phyloP scores from a whole-genome alignment of 139 green algal species.

The Closterium sp. region DNA sequence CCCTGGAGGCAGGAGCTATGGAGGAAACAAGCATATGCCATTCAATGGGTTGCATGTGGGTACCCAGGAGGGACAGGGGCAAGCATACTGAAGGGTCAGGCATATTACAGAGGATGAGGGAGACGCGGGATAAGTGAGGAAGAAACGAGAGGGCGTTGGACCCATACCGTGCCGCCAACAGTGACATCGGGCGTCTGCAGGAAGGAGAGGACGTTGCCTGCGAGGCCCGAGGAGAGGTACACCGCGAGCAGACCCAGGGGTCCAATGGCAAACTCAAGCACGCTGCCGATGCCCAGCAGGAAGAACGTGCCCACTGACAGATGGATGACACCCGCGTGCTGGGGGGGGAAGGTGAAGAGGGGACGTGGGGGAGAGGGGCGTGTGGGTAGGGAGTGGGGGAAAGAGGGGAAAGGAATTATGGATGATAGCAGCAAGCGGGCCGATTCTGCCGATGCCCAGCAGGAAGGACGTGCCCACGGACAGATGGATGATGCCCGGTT shows the following conservation, averaged over 20 bases:
- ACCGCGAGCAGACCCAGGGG: slow-evolving; percentile 1
- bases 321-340: slow-evolving; percentile 34
- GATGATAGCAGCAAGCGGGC: no score
- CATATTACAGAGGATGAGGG: background rate
- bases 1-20: no score
- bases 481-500: background rate
- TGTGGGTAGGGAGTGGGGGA: background rate
- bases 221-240: slow-evolving; percentile 5
- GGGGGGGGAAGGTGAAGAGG: background rate
- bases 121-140: background rate
- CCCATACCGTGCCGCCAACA: slow-evolving; percentile 30
- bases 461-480: background rate
- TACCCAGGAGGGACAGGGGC: background rate
- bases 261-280: slow-evolving; percentile 16
- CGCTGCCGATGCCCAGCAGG: background rate
- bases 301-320: background rate
- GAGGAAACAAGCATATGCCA: background rate
- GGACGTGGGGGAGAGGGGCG: background rate
- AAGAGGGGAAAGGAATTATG: background rate
- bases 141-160: background rate
- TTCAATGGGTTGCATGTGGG: background rate
- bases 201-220: slow-evolving; percentile 35
- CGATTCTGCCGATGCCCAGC: background rate
- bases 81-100: no score
- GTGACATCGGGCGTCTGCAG: slow-evolving; percentile 16